Base-by-base conservation (phyloP, 139 green algal genomes). In the Picochlorum costavermella region DNA sequence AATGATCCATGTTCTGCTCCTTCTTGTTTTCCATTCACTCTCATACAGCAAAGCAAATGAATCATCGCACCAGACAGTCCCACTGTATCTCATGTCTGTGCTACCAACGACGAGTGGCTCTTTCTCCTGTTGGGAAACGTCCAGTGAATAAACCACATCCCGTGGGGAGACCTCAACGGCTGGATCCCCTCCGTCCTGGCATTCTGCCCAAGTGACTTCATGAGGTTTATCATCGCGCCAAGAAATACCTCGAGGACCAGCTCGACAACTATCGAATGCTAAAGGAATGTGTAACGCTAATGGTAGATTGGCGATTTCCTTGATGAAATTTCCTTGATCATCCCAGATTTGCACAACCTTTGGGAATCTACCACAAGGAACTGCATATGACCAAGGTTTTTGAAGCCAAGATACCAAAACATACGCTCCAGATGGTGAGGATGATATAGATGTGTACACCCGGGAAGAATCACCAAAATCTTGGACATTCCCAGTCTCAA, bases 261-360 rank as follows among this genome's bases (percentile, higher is more conserved):
- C 60, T 28, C 84, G 61, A 56, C 76, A 84, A 62, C 70, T 82
- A 81, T 97, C 87, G 74, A 95, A 94, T 13, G 88, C 83, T 43
- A 97, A 91, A 23, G 94, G 94, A 48, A 99, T 97, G 70, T 95
- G 82, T 51, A 96, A 86, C 1, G 91, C 92, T 53, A 99, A 77
- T 1, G 90, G 92, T 60, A 99, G 86, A 6, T 76, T 49, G 0
- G 75, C 75, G 28, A 98, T 50, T 75, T 94, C 81, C 6, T 78
- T 76, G 53, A 97, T 76, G 9, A 86, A 55, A 20, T 79, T 46
- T 29, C 80, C 73, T 20, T 72, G 83, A 65, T 46, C 60, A 60
- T 72, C 53, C 83, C 78, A 89, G 29, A 98, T 63, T 76, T 98
- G 76, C 12, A 89, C 65, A 12, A 70, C 64, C 58, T 86, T 83